phyloP scores from a whole-genome alignment of 2,329 filamentous ascomycete genomes.

The Talaromyces sp. region DNA sequence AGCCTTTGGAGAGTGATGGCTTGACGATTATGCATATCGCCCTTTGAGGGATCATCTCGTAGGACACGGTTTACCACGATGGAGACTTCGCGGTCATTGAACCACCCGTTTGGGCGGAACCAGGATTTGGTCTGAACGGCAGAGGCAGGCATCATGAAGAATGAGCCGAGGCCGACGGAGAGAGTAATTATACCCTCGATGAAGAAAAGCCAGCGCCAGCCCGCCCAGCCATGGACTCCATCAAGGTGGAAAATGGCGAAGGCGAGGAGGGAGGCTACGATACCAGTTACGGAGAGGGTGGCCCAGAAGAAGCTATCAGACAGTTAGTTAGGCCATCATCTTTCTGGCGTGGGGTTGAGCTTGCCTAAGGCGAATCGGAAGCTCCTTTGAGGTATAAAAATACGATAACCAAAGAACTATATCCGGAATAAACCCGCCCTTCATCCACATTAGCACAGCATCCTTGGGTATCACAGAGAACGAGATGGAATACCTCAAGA shows the following conservation, averaged over 20 bases:
- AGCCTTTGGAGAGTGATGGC: conserved; percentile 47
- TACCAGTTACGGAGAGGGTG: neutral
- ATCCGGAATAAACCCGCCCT: conserved; percentile 15
- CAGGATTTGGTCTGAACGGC: neutral
- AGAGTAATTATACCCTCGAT: conserved; percentile 16
- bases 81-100: conserved; percentile 25
- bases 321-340: neutral
- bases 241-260: conserved; percentile 16
- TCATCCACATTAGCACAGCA: conserved; percentile 30
- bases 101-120: conserved; percentile 38
- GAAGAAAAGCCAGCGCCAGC: conserved; percentile 15
- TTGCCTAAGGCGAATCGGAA: conserved; percentile 9
- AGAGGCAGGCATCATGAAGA: conserved; percentile 38
- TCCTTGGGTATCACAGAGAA: no score
- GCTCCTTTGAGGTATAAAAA: conserved; percentile 14
- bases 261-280: conserved; percentile 11
- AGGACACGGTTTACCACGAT: conserved; percentile 65
- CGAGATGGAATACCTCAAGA: conserved; percentile 32
- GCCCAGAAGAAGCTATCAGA: conserved; percentile 13
- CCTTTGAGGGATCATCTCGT: conserved; percentile 52
- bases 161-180: conserved; percentile 26
- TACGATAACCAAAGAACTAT: conserved; percentile 15
- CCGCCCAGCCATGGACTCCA: neutral
- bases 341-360: neutral
- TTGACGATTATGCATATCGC: conserved; percentile 57